Base-by-base conservation (phyloP, 495 filamentous ascomycete species). In the Pyronema omphalodes region DNA sequence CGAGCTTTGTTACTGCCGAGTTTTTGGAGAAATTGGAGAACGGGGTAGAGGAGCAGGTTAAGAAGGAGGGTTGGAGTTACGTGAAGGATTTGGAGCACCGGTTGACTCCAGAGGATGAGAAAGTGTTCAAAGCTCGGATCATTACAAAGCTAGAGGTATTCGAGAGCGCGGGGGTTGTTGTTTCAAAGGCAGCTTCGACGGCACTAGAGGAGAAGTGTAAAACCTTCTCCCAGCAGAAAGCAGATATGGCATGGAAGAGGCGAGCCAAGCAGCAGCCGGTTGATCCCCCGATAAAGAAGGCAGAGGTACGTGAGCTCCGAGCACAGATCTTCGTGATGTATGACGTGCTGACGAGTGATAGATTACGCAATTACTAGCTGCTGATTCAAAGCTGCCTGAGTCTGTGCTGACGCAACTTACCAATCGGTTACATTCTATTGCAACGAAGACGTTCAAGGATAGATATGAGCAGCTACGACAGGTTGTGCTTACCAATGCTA, bases 11-110 rank as follows among this genome's bases (percentile, higher is more conserved):
- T 36, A 64, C 57, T 18, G 37, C 60, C 12, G 51, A 44, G 8
- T 63, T 59, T 15, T 55, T 64, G n/a, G 47, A 50, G 37, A 53
- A 51, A 40, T 14, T 55, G 9, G 53, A 60, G 47, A 47, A 41
- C 50, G 52, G 39, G 9, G 37, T 63, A 7, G 44, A 47, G 9
- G 51, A 57, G 11, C 43, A 53, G 12, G 53, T 64, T 37, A 49
- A 53, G 23, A 61, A 37, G 51, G 46, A 63, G 37, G 62, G 53
- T 41, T 64, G 61, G 57, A 59, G 60, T 33, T 54, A 62, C 34
- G 43, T 63, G 37, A 62, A 63, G 54, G 60, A 52, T 37, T 40
- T 51, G 36, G 58, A 59, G 47, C 47, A 52, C 41, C 56, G 50
- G 57, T 58, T 59, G 19, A 46, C 36, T 18, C 36, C 36, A 47